Percentiles rank a stretch among this genome's conserved stretches.
Conservation (phyloP, 495 filamentous ascomycete genomes). For the Podospora fimiseda region DNA sequence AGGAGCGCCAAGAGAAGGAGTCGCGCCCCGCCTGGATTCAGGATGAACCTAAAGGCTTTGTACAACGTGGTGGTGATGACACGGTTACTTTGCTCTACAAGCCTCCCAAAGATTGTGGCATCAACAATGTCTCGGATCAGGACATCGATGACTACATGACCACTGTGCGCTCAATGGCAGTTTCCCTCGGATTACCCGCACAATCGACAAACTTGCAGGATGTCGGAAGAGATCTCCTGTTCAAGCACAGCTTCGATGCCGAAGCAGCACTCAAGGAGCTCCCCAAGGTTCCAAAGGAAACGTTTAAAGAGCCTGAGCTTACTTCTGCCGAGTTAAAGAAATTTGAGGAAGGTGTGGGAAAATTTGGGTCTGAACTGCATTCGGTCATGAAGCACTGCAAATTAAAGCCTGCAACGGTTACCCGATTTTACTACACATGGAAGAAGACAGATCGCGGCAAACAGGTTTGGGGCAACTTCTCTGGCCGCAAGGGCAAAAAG, state of each 20-base stretch:
- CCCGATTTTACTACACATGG: constrained; percentile 95
- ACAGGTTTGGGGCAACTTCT: constrained; percentile 83
- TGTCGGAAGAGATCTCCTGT: constrained; percentile 72
- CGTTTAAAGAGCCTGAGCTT: constrained; percentile 80
- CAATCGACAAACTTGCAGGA: constrained; percentile 83
- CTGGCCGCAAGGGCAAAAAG: constrained; percentile 81
- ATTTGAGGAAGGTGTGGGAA: constrained; percentile 88
- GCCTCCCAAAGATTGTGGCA: constrained; percentile 49
- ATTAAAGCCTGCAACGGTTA: constrained; percentile 67
- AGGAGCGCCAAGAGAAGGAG: constrained; percentile 67
- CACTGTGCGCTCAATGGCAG: constrained; percentile 55
- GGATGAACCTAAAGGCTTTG: constrained; percentile 83
- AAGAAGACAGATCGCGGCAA: constrained; percentile 86
- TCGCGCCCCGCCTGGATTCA: constrained; percentile 86
- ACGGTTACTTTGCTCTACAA: constrained; percentile 54
- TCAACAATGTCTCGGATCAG: constrained; percentile 34
- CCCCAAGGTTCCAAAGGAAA: constrained; percentile 57
- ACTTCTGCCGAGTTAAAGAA: constrained; percentile 71
- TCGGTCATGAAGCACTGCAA: constrained; percentile 79
- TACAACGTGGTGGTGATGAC: constrained; percentile 74
- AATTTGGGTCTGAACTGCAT: constrained; percentile 85
- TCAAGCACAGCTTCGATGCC: constrained; percentile 60
- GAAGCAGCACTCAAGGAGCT: constrained; percentile 69
- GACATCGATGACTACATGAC: constrained; percentile 68
- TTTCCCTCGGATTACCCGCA: constrained; percentile 56